phyloP scores from a whole-genome alignment of 306 rosid genomes.

The Begonia masoniana region DNA sequence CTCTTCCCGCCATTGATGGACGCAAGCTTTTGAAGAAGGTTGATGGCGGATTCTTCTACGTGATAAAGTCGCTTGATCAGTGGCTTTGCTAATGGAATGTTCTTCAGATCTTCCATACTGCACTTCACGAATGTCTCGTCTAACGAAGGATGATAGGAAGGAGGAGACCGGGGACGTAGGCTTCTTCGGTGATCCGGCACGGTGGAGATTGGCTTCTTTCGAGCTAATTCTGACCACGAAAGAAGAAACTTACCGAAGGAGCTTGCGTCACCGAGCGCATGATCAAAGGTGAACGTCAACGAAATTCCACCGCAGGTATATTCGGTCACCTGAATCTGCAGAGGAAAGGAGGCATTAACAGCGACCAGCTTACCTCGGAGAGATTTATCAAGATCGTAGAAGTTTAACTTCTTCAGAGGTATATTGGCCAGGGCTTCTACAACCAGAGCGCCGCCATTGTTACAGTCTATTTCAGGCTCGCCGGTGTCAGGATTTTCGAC shows the following conservation, averaged over 20 bases:
- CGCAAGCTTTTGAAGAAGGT: conserved; percentile 47
- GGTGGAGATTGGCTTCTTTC: conserved; percentile 31
- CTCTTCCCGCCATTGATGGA: conserved; percentile 29
- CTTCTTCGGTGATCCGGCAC: conserved; percentile 45
- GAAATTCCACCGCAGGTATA: conserved; percentile 63
- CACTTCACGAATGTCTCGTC: conserved; percentile 54
- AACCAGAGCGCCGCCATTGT: conserved; percentile 55
- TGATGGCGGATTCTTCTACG: conserved; percentile 34
- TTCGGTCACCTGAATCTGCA: conserved; percentile 61
- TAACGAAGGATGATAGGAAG: conserved; percentile 40
- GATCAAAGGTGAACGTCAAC: conserved; percentile 71
- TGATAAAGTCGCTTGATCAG: conserved; percentile 52
- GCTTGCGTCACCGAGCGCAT: conserved; percentile 76
- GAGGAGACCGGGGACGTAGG: conserved; percentile 52
- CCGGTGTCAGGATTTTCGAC: conserved; percentile 33
- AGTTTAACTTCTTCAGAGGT: conserved; percentile 31
- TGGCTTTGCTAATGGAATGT: conserved; percentile 33
- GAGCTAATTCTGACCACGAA: conserved; percentile 60
- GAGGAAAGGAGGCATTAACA: conserved; percentile 27
- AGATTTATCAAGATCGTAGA: conserved; percentile 48
- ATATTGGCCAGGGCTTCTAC: conserved; percentile 40
- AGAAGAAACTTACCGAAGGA: conserved; percentile 62
- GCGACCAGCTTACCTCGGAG: conserved; percentile 39
- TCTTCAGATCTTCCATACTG: conserved; percentile 59
- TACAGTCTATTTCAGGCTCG: conserved; percentile 72